Evolutionary conservation across 495 filamentous ascomycete species (phyloP), one percentile per base, ranked within the genome.

Genomic region (Penicillium roqueforti): DNA sequence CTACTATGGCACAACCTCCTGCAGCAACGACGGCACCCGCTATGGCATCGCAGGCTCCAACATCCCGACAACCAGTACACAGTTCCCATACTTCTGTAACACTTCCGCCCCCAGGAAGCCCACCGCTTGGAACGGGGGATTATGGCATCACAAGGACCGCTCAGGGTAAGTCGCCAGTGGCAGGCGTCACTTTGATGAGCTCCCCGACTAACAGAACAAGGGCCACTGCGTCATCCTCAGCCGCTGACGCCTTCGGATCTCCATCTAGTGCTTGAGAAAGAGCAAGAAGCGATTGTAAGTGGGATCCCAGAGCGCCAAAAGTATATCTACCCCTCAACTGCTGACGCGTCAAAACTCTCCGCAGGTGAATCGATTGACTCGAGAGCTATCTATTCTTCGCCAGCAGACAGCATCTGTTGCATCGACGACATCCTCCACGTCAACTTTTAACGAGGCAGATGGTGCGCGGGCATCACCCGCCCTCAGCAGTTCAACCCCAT

Each of bases 261-360:
- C 36, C 90, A 96, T 70, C 71, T 86, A 56, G 82, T 92, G 68
- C 76, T 95, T 34, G 92, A 97, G 72, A 90, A 92, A 63, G 92
- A 96, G 62, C 92, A 97, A 63, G 92, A 97, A 68, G 87, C 89
- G n/a, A 85, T 96, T 62, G 92, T 92, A 79, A 51, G 82, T 74
- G 1, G 41, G 6, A 32, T 4, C n/a, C 18, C 42, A 13, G 11
- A 56, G 6, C 20, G 19, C 26, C 36, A 19, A 19, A 46, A 2
- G n/a, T 42, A 25, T 25, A 39, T 36, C 32, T 25, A 39, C 43
- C 32, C 51, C 57, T 52, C 51, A 45, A 37, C 36, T 3, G 18
- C 42, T 54, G 32, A 50, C 44, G 16, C 28, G 50, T 25, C 11
- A 6, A 3, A 20, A 40, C 25, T 40, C 8, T 5, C 7, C 28